Base-by-base conservation (phyloP, 129 eudicot genomes). In the Helichrysum umbraculigerum region DNA sequence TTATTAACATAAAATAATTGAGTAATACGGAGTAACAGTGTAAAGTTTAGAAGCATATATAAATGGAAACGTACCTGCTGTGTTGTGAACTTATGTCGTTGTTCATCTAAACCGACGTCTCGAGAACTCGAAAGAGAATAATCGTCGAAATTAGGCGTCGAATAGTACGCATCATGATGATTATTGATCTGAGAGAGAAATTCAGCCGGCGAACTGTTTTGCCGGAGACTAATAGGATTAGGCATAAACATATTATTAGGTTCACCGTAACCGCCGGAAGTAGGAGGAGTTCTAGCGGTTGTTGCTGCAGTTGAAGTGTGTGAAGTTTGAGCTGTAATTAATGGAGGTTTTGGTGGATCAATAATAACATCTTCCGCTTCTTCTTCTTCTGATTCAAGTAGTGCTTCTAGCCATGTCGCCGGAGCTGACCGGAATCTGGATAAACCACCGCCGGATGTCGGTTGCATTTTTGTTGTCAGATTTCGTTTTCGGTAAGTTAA, bases 351-450 rank as follows among this genome's bases (percentile, higher is more conserved):
- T 2, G 81, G 83, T 34, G 85, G 90, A 41, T 83, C 84, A 61
- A 84, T 86, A 70, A 92, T 81, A n/a, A 85, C 85, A 47, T 79
- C 87, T 63, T 86, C 90, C 19, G 54, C 54, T 47, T 86, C 98
- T 25, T 86, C 98, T 25, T 86, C 90, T 35, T 91, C 95, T 1
- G 88, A 78, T 65, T 91, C 97, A 0, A 93, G 88, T 2, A 93
- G 79, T 17, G 98, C 95, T 81, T 93, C 98, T 51, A 93, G 79
- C 98, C 98, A 93, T 14, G 92, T 93, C 34, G 98, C 96, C 79
- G 98, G 98, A 80, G 95, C 98, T 76, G 98, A 93, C 5, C 97
- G 92, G 87, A 77, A 93, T 29, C 98, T 79, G 39, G 95, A 87
- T 62, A 93, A 86, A n/a, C 70, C 73, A 61, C 76, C 81, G 7